A percentile compares a stretch with the other conserved stretches of the same genome.
These are phyloP conservation scores for Cyclospora cayetanensis DNA, from an alignment of 169 alveolate genomes.

Conservation along the genomic window DNA sequence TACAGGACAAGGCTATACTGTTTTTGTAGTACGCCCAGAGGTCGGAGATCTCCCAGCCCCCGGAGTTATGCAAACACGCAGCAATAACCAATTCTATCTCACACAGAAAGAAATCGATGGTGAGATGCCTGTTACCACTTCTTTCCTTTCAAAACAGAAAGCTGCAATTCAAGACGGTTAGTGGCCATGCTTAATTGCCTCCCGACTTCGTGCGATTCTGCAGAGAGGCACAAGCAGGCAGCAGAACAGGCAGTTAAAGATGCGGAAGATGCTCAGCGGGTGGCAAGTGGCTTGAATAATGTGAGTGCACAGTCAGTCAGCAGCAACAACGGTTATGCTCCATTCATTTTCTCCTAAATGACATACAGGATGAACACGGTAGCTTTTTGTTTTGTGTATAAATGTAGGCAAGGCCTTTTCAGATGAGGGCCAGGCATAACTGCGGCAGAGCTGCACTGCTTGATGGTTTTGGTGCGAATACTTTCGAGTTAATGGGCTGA, in stretches of 20 bases:
- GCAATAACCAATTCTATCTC: conserved; percentile 6
- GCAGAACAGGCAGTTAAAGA: background rate
- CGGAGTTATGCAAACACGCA: background rate
- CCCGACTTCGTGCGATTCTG: too few relatives aligned
- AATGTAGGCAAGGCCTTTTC: too few relatives aligned
- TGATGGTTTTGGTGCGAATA: too few relatives aligned
- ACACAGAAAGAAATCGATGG: conserved; percentile 35
- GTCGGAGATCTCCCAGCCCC: conserved; percentile 44
- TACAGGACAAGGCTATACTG: background rate
- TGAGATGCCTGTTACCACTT: background rate
- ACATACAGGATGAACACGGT: background rate
- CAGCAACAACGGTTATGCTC: background rate
- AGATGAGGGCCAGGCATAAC: too few relatives aligned
- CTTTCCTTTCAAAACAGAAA: background rate
- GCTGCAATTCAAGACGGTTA: too few relatives aligned
- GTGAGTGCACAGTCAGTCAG: background rate
- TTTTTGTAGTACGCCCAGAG: conserved; percentile 22
- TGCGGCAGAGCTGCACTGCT: too few relatives aligned
- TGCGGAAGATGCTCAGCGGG: background rate
- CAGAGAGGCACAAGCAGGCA: background rate
- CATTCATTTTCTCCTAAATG: background rate
- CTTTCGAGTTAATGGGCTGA: too few relatives aligned
- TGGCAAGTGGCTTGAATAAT: background rate
- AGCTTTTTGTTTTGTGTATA: too few relatives aligned
- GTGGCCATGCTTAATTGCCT: too few relatives aligned